Base-by-base conservation (phyloP, 768 basidiomycete species). In the Mycena vulgaris region DNA sequence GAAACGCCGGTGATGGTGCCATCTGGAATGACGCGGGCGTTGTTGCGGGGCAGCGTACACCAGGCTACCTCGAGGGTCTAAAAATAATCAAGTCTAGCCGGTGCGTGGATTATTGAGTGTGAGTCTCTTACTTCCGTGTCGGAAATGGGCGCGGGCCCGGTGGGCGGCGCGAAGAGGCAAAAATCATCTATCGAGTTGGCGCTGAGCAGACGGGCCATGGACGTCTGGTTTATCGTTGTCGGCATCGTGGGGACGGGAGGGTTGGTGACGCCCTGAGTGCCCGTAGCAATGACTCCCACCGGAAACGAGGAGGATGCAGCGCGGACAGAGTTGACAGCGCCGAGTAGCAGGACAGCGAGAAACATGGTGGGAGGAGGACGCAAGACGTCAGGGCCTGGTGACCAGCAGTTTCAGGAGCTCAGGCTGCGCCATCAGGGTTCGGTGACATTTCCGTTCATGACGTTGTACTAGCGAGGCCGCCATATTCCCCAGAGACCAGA, bases 131-230 rank as follows among this genome's bases (percentile, higher is more conserved):
- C 70, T 30, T 71, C 70, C 10, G 66, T 66, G 25, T 71, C 45
- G 1, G 33, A 39, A 28, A 71, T 67, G 17, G 21, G 1, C 13
- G 45, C 33, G 5, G 37, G 56, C 42, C 42, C 42, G 16, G 70
- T 66, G n/a, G 70, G 70, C 3, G 70, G 70, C 13, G 70, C 70
- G 40, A 71, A 71, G 16, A 71, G 28, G 31, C 70, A 71, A 53
- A 71, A 71, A n/a, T 71, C 70, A 37, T 71, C 66, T 37, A 71
- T 64, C 16, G 70, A 68, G 48, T 71, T 71, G 49, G 68, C 23
- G 19, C 48, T 68, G 47, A 71, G 66, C 13, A 71, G 49, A 0
- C 70, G 70, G 2, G 70, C 70, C 66, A 68, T 64, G 11, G 66
- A 67, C 7, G 66, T 59, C 27, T 71, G 70, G 57, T 71, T 71